Conservation (phyloP, 2,329 filamentous ascomycete species). For the Fusarium dimerum region DNA sequence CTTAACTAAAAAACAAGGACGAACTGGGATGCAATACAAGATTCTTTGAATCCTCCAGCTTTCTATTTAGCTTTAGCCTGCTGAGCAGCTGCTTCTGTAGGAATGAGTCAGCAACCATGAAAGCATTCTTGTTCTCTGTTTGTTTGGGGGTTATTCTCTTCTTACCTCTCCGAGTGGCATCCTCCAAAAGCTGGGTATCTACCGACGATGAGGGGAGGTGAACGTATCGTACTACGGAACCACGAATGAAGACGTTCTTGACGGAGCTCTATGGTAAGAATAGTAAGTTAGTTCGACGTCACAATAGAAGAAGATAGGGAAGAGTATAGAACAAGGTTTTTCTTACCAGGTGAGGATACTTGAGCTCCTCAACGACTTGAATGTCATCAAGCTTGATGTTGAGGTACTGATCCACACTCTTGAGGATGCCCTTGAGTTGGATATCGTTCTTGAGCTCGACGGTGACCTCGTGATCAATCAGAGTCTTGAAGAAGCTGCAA, state of each 20-base stretch:
- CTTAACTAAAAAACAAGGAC: not conserved
- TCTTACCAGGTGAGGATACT: constrained; percentile 87
- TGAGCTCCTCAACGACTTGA: constrained; percentile 85
- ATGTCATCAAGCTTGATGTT: constrained; percentile 99
- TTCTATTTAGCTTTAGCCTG: constrained; percentile 56
- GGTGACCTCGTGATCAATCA: constrained; percentile 95
- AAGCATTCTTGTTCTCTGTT: not conserved
- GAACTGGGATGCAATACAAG: not conserved
- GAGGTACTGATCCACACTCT: constrained; percentile 97
- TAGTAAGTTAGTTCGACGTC: too few relatives aligned
- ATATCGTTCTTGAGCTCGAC: constrained; percentile 99
- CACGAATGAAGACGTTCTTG: constrained; percentile 94
- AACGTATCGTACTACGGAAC: constrained; percentile 90
- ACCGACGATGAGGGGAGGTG: constrained; percentile 81
- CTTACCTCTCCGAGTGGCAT: constrained; percentile 83
- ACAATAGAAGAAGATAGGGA: too few relatives aligned
- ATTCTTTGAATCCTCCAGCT: constrained; percentile 1
- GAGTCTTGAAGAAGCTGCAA: constrained; percentile 92
- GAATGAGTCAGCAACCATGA: constrained; percentile 8
- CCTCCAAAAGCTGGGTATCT: constrained; percentile 83
- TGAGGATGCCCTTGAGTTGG: constrained; percentile 90
- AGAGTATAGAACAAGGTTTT: too few relatives aligned
- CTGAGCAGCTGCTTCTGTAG: constrained; percentile 57
- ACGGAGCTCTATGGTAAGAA: constrained; percentile 61
- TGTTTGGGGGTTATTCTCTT: not conserved